These are phyloP conservation scores for Epicoccum nigrum DNA, from an alignment of 2,329 filamentous ascomycete genomes.

Conservation along the genomic window DNA sequence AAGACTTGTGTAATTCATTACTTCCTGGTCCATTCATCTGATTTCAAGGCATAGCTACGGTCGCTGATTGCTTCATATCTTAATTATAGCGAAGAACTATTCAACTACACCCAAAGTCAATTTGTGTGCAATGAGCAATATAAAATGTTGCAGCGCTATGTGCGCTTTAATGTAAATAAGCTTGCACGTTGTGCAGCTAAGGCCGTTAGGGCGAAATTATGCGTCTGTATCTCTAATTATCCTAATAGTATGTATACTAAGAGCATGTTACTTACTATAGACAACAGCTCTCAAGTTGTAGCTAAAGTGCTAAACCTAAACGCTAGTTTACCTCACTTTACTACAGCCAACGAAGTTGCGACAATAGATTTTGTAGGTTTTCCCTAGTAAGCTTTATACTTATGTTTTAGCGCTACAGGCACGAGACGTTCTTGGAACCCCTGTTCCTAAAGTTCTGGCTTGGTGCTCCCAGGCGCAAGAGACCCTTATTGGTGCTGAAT, in stretches of 20 bases:
- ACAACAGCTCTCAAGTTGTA: slow-evolving; percentile 43
- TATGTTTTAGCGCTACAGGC: slow-evolving; percentile 23
- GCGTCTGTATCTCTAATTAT: slow-evolving; percentile 35
- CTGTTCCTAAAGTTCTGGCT: slow-evolving; percentile 41
- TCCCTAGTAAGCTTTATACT: slow-evolving; percentile 2
- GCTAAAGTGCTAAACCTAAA: slow-evolving; percentile 49
- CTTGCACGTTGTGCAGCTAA: slow-evolving; percentile 34
- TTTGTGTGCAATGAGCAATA: slow-evolving; percentile 33
- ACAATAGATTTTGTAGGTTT: slow-evolving; percentile 45
- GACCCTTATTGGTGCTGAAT: slow-evolving; percentile 42
- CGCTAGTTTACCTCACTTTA: slow-evolving; percentile 42
- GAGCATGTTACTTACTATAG: slow-evolving; percentile 44
- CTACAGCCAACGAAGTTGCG: slow-evolving; percentile 48
- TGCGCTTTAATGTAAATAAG: slow-evolving; percentile 38
- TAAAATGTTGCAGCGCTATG: slow-evolving; percentile 29
- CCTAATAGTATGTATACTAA: slow-evolving; percentile 47
- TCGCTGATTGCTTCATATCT: slow-evolving; percentile 21
- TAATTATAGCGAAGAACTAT: slow-evolving; percentile 30
- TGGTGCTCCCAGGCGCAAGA: slow-evolving; percentile 40
- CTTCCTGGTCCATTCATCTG: slow-evolving; percentile 7
- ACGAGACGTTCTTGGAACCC: slow-evolving; percentile 37
- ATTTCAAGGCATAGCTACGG: not conserved
- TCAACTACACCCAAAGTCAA: slow-evolving; percentile 37
- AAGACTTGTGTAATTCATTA: too few relatives aligned
- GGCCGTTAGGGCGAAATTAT: slow-evolving; percentile 32